Base-by-base conservation (phyloP, 768 basidiomycete species). In the Lactarius sp. region DNA sequence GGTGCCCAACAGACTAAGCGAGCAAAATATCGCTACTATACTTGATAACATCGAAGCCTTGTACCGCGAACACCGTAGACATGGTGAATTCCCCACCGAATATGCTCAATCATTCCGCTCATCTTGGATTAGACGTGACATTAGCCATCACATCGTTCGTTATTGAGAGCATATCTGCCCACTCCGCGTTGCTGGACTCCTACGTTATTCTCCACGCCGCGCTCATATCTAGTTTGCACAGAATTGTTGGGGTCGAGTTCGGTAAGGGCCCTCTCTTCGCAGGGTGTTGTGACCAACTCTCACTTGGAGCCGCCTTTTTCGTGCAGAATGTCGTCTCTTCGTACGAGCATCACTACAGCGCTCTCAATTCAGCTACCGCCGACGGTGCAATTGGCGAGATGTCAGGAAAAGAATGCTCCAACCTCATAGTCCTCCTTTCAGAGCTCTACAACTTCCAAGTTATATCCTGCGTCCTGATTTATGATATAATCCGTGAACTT, bases 381-480 rank as follows among this genome's bases (percentile, higher is more conserved):
- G 69, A 70, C 3, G 52, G 57, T 3, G 53, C 36, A 18, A 70
- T 70, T 18, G 65, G 71, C 9, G 78, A 78, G 22, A 77, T 75
- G 2, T 73, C 77, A 6, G 91, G 93, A 36, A 99, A 98, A 75
- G 92, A 96, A 71, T 86, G 86, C 67, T 85, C 89, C 10, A 98
- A 99, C 72, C 76, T 99, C 39, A 81, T 96, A 47, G 84, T 92
- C 1, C 81, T 98, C 27, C 75, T 98, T 22, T 90, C 93, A 2
- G 94, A 98, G 72, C 77, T 99, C 20, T 98, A 98, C 78, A 98
- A 98, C 72, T 94, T 98, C 71, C 91, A 94, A 75, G 92, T 98
- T 27, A 83, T 98, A 58, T 92, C 92, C 3, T 92, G 86, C 61
- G 76, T 88, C 12, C 80, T 98, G n/a, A 77, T 98, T 52, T 98